A percentile compares a stretch with the other conserved stretches of the same genome.
These are phyloP conservation scores for Lasiodiplodia citricola DNA, from an alignment of 2,329 filamentous ascomycete species.

Conservation along the genomic window DNA sequence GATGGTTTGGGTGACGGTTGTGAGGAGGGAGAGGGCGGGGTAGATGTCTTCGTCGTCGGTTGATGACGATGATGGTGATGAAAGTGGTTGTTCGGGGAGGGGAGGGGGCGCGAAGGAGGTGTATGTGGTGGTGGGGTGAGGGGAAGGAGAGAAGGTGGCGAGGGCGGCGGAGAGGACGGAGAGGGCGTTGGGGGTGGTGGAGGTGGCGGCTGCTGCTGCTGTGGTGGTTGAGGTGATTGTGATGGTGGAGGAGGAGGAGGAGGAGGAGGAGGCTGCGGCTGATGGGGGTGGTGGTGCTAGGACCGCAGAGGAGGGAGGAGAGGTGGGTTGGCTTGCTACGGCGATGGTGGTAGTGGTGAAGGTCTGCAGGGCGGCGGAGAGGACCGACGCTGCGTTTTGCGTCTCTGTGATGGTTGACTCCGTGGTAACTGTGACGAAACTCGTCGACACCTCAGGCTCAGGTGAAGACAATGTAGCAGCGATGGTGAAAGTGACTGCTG, in stretches of 20 bases:
- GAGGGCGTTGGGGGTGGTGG: neutral
- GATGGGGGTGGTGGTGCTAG: neutral
- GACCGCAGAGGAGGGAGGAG: neutral
- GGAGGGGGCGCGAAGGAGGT: neutral
- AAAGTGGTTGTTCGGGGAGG: neutral
- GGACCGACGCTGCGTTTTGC: neutral
- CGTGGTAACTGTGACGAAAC: neutral
- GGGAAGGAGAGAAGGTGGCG: neutral
- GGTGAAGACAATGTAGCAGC: neutral
- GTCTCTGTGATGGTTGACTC: neutral
- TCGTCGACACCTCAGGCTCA: neutral
- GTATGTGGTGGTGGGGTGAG: neutral
- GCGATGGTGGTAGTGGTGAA: neutral
- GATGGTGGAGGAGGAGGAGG: neutral
- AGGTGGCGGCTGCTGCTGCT: too few relatives aligned
- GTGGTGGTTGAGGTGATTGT: neutral
- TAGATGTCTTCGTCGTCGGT: neutral
- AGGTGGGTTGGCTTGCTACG: neutral
- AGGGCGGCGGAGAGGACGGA: neutral
- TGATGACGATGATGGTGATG: neutral
- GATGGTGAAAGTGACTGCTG: neutral
- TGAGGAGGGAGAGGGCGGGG: neutral
- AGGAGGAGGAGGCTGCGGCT: neutral
- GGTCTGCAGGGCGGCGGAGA: neutral
- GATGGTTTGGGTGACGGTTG: neutral